Evolutionary conservation across 768 basidiomycete genomes (phyloP).

Genomic region (Rickenella mellea): DNA sequence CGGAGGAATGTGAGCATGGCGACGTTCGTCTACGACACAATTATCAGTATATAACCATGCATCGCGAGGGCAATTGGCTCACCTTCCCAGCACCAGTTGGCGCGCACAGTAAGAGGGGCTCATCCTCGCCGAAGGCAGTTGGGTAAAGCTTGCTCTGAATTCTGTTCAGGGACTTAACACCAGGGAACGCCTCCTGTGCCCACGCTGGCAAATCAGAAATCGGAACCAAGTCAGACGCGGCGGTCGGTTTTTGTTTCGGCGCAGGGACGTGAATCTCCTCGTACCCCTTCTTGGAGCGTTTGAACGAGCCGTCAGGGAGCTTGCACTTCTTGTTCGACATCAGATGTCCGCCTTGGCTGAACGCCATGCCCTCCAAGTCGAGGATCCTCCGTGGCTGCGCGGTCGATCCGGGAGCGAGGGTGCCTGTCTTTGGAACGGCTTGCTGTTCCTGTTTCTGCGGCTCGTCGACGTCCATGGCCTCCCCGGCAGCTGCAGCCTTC

Average conservation of each 20-base stretch:
- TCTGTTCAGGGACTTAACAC: slow-evolving; percentile 73
- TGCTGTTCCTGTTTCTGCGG: slow-evolving; percentile 27
- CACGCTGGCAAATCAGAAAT: slow-evolving; percentile 71
- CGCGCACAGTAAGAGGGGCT: slow-evolving; percentile 91
- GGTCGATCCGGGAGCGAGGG: slow-evolving; percentile 77
- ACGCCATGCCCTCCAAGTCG: slow-evolving; percentile 92
- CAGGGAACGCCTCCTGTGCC: slow-evolving; percentile 79
- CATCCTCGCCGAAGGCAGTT: slow-evolving; percentile 88
- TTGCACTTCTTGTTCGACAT: slow-evolving; percentile 99
- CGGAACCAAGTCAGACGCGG: slow-evolving; percentile 61
- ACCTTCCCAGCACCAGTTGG: slow-evolving; percentile 99
- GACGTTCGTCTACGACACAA: slow-evolving; percentile 76
- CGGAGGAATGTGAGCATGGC: slow-evolving; percentile 93
- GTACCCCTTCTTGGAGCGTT: slow-evolving; percentile 91
- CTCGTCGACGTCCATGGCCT: slow-evolving; percentile 77
- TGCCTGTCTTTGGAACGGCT: slow-evolving; percentile 69
- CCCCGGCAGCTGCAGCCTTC: slow-evolving; percentile 33
- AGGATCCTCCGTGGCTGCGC: slow-evolving; percentile 79
- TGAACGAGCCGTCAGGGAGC: slow-evolving; percentile 95
- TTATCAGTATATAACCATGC: slow-evolving; percentile 11
- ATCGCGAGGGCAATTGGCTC: slow-evolving; percentile 12
- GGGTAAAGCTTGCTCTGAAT: slow-evolving; percentile 92
- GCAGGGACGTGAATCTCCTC: slow-evolving; percentile 97
- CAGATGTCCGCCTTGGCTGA: slow-evolving; percentile 89
- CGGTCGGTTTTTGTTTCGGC: slow-evolving; percentile 65